phyloP scores from a whole-genome alignment of 2,329 filamentous ascomycete species.

The Exophiala sp. region DNA sequence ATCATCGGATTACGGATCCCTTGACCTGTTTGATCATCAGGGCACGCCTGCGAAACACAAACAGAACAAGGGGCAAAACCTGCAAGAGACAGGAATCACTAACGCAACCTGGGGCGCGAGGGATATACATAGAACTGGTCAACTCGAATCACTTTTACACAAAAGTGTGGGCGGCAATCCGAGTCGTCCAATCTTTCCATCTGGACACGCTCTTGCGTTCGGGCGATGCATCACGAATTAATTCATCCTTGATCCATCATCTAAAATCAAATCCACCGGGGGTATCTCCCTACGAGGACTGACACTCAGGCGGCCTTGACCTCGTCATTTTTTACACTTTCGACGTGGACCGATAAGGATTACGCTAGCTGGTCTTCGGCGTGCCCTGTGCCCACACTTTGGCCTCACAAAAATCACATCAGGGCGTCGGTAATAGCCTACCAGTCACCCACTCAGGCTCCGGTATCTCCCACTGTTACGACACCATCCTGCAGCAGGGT shows the following conservation, averaged over 20 bases:
- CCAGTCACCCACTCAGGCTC: not conserved
- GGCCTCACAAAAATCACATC: not conserved
- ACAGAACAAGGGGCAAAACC: no score
- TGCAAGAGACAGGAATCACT: no score
- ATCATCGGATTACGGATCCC: no score
- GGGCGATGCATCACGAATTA: no score
- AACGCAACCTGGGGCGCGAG: no score
- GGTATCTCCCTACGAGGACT: no score
- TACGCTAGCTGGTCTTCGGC: conserved; percentile 5
- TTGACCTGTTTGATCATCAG: no score
- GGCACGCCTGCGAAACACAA: no score
- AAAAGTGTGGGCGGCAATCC: not conserved
- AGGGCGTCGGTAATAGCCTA: not conserved
- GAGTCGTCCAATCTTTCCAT: not conserved
- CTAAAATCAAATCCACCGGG: not conserved
- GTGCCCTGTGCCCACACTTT: conserved; percentile 5
- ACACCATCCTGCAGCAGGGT: not conserved
- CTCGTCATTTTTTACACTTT: conserved; percentile 9
- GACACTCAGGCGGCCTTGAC: not conserved
- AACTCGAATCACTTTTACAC: not conserved
- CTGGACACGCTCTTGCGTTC: no score
- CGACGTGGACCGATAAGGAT: conserved; percentile 14
- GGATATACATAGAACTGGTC: not conserved
- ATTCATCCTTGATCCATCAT: not conserved
- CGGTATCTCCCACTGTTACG: not conserved